These are phyloP conservation scores for Monosporascus sp. DNA, from an alignment of 2,329 filamentous ascomycete genomes.

Conservation along the genomic window DNA sequence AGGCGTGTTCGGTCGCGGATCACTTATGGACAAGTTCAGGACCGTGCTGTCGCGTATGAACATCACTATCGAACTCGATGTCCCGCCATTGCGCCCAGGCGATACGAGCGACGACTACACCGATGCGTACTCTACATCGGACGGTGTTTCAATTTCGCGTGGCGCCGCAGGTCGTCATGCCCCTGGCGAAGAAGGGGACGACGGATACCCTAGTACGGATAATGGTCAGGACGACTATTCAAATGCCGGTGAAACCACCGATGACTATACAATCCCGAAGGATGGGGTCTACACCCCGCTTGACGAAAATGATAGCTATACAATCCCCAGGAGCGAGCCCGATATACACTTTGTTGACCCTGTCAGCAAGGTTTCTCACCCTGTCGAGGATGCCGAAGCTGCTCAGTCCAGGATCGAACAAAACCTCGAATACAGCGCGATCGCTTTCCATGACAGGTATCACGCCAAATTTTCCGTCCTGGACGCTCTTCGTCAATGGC, in stretches of 20 bases:
- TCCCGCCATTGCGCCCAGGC: conserved; percentile 1
- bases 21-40: conserved; percentile 65
- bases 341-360: conserved; percentile 6
- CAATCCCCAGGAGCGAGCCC: neutral
- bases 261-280: neutral
- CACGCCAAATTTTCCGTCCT: conserved; percentile 18
- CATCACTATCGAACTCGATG: conserved; percentile 61
- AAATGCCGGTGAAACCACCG: conserved; percentile 4
- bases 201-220: conserved; percentile 7
- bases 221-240: conserved; percentile 4
- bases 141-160: conserved; percentile 7
- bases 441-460: conserved; percentile 20
- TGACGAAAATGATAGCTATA: neutral
- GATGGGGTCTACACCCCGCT: neutral
- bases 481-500: conserved; percentile 21
- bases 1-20: conserved; percentile 50
- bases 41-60: conserved; percentile 62
- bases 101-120: conserved; percentile 27
- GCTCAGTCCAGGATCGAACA: conserved; percentile 13
- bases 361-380: conserved; percentile 2
- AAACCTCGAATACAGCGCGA: conserved; percentile 17
- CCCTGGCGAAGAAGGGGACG: neutral
- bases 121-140: conserved; percentile 15
- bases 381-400: neutral
- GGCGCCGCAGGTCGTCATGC: conserved; percentile 12